These are phyloP conservation scores for Petunia axillaris DNA, from an alignment of 257 asterid genomes.

Conservation along the genomic window DNA sequence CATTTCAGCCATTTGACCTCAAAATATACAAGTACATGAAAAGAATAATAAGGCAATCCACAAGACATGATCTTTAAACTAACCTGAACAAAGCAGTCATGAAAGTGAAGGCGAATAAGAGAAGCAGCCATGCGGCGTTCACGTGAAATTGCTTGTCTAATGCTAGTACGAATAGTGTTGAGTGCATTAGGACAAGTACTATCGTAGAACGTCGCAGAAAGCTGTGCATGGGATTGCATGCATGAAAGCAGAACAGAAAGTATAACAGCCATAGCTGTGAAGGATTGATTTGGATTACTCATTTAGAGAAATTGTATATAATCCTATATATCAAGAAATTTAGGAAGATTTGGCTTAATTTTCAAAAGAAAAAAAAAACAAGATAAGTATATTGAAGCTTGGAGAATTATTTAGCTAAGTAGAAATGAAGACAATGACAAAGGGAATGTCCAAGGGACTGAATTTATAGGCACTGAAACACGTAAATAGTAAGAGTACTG, in stretches of 20 bases:
- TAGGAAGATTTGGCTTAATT: background rate
- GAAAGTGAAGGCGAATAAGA: background rate
- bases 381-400: too few relatives aligned
- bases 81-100: slow-evolving; percentile 19
- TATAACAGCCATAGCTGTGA: background rate
- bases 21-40: background rate
- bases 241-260: background rate
- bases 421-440: slow-evolving; percentile 12
- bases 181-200: slow-evolving; percentile 3
- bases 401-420: background rate
- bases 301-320: background rate
- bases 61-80: background rate
- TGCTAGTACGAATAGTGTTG: background rate
- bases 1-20: background rate
- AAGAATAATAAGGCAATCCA: background rate
- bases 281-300: background rate
- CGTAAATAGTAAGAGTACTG: background rate
- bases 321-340: background rate
- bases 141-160: background rate
- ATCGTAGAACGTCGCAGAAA: background rate
- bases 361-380: too few relatives aligned
- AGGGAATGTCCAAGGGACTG: slow-evolving; percentile 13
- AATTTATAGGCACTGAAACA: background rate
- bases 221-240: slow-evolving; percentile 17
- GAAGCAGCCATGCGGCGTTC: slow-evolving; percentile 18